These are phyloP conservation scores for Macadamia tetraphylla DNA, from an alignment of 164 flowering plant species.

Conservation along the genomic window DNA sequence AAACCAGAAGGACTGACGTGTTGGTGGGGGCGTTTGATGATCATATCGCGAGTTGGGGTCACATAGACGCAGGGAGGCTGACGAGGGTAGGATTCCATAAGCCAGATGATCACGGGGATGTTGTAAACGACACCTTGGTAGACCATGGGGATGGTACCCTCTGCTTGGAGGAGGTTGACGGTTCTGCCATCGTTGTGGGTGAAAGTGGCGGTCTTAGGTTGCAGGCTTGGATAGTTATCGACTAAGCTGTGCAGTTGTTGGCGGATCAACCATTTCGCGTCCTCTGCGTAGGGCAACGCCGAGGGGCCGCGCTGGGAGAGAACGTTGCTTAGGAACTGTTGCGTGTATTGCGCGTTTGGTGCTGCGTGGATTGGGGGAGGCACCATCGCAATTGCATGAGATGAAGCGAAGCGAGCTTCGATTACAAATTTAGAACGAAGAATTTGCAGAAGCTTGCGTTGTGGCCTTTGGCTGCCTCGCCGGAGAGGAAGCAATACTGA, in stretches of 20 bases:
- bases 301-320: constrained; percentile 53
- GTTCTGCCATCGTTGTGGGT: constrained; percentile 85
- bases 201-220: constrained; percentile 53
- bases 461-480: no score
- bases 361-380: not conserved
- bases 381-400: no score
- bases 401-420: no score
- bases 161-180: constrained; percentile 36
- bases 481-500: no score
- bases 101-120: constrained; percentile 33
- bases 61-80: constrained; percentile 39
- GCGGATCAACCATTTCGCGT: constrained; percentile 76
- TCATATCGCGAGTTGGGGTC: constrained; percentile 21
- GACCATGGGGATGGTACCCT: constrained; percentile 77
- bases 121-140: constrained; percentile 20
- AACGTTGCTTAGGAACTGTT: constrained; percentile 49
- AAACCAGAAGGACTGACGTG: constrained; percentile 73
- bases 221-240: constrained; percentile 17
- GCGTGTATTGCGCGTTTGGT: constrained; percentile 18
- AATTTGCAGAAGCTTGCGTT: no score
- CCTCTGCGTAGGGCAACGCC: constrained; percentile 74
- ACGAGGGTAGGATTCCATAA: no score
- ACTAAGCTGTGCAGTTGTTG: constrained; percentile 63
- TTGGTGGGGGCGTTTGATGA: constrained; percentile 69
- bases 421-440: no score